phyloP scores from a whole-genome alignment of 192 early-diverging fungal species.

The Borealophlyctis nickersoniae region DNA sequence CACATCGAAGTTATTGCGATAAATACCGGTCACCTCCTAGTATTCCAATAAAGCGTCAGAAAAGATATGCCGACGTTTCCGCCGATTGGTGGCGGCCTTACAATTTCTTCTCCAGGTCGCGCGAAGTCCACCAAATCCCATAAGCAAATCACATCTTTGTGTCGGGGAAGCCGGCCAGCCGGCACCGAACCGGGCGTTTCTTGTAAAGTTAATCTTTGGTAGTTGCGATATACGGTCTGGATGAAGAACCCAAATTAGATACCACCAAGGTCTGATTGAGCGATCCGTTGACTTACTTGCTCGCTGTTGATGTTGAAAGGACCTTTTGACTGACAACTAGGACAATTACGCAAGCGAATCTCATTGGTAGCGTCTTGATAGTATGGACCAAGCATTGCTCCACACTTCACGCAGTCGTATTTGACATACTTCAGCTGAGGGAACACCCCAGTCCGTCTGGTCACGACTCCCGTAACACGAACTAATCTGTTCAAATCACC shows the following conservation, averaged over 20 bases:
- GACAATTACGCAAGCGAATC: constrained; percentile 79
- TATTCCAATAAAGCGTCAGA: background rate
- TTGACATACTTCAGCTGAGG: constrained; percentile 97
- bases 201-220: constrained; percentile 93
- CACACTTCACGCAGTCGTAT: constrained; percentile 94
- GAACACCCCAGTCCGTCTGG: constrained; percentile 89
- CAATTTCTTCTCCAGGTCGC: constrained; percentile 93
- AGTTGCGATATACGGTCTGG: constrained; percentile 92
- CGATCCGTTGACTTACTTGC: constrained; percentile 57
- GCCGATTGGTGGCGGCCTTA: constrained; percentile 24
- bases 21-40: constrained; percentile 88
- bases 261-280: too few relatives aligned
- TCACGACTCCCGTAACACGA: constrained; percentile 88
- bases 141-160: constrained; percentile 88
- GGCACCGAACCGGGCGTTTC: constrained; percentile 95
- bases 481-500: constrained; percentile 88
- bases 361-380: constrained; percentile 89
- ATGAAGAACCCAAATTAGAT: too few relatives aligned
- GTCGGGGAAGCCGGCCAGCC: constrained; percentile 89
- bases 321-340: constrained; percentile 84
- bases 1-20: constrained; percentile 92
- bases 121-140: constrained; percentile 96
- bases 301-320: constrained; percentile 89
- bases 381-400: constrained; percentile 84
- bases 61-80: background rate